Evolutionary conservation across 495 filamentous ascomycete genomes (phyloP).

Genomic region (Podospora sp.): DNA sequence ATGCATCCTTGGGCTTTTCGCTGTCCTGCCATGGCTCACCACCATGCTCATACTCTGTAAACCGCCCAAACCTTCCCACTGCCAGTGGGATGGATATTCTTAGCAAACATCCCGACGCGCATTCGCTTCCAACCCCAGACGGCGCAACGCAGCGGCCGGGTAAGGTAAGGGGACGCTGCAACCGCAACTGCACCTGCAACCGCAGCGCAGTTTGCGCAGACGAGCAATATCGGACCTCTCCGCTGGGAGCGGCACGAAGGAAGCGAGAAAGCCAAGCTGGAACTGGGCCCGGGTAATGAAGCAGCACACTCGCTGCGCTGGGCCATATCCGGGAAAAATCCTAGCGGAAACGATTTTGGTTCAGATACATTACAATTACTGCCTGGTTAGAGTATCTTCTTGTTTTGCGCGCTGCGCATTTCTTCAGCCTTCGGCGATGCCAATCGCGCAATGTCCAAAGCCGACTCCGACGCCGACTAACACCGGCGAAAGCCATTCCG

Average conservation of each 20-base stretch:
- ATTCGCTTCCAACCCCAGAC: background rate
- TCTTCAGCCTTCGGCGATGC: background rate
- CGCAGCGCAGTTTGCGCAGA: no score
- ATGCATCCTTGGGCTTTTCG: no score
- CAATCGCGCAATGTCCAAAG: background rate
- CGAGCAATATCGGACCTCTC: conserved; percentile 8
- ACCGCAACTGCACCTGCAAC: background rate
- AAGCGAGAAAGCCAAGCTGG: background rate
- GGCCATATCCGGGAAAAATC: background rate
- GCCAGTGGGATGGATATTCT: no score
- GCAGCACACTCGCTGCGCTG: background rate
- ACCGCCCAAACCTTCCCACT: no score
- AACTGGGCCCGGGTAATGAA: conserved; percentile 1
- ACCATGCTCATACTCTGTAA: no score
- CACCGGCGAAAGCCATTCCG: background rate
- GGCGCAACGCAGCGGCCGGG: background rate
- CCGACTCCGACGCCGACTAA: background rate
- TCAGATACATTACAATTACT: background rate
- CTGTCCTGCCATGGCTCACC: no score
- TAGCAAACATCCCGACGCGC: background rate
- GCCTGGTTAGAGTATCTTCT: background rate
- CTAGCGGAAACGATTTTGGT: background rate
- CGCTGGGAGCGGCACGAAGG: conserved; percentile 5
- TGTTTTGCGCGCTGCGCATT: background rate
- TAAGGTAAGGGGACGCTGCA: background rate